Base-by-base conservation (phyloP, 139 green algal genomes). In the Chlorella sp. region DNA sequence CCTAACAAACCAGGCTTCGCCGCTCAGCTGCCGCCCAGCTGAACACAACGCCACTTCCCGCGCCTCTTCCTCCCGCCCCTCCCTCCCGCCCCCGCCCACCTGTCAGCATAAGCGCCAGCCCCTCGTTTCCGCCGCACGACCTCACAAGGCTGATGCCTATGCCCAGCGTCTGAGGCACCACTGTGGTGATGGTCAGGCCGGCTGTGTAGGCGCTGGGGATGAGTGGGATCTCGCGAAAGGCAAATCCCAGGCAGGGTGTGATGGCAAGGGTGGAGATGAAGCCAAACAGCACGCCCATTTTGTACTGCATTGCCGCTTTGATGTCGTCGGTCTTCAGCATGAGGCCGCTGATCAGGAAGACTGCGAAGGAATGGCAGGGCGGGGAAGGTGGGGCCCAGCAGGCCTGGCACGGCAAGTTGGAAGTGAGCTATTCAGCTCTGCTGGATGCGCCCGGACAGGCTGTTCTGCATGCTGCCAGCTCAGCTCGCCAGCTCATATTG, bases 161-260 rank as follows among this genome's bases (percentile, higher is more conserved):
- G 16, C 96, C 97, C 36, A 99, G 93, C 0, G 97, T 98, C 19
- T 97, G 98, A 7, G 97, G 97, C 34, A 96, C 94, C 21, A 89
- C 94, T 14, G 94, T 95, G 90, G 98, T 98, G 42, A 99, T 92
- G 22, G 96, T 95, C 18, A 98, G 92, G 14, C 97, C 97, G 19
- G 80, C 92, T 0, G 91, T 91, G 87, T 97, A 97, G 86, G 96
- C 95, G 26, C 79, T 57, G 0, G 96, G 95, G 53, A 93, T 78
- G 77, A 96, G 93, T 64, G 89, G 82, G 85, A 95, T 93, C 57
- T 88, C 71, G 0, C 89, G n/a, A n/a, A 96, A 90, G 7, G 92
- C 81, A 89, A 98, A 96, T 64, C 95, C 96, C 34, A 95, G 91
- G 19, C 95, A 88, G 18, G 95, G 92, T 1, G 95, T 96, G 48